Base-by-base conservation (phyloP, 139 green algal species). In the Chlamydomonas applanata region DNA sequence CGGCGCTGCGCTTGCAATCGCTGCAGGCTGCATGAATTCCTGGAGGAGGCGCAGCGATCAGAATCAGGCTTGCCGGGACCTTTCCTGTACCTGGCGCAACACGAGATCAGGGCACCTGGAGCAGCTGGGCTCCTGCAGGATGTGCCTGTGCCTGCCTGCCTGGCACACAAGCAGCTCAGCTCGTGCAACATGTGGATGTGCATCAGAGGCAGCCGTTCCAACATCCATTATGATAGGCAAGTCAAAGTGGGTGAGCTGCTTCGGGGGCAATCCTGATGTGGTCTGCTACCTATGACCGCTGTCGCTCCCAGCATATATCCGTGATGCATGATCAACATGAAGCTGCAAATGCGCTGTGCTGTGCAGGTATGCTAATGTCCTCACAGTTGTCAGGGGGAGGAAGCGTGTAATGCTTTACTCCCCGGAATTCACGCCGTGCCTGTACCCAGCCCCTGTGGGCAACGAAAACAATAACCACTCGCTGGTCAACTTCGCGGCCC, bases 311-410 rank as follows among this genome's bases (percentile, higher is more conserved):
- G n/a, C n/a, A n/a, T n/a, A n/a, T n/a, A n/a, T n/a, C n/a, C n/a
- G n/a, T n/a, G n/a, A n/a, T n/a, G n/a, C n/a, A n/a, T n/a, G n/a
- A n/a, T n/a, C n/a, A n/a, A n/a, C n/a, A n/a, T n/a, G n/a, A n/a
- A n/a, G n/a, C n/a, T n/a, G n/a, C n/a, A n/a, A n/a, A n/a, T 49
- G 40, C 40, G 40, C 40, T 49, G 40, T 49, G 40, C 40, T 49
- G 11, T 49, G 40, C 79, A 89, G 84, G 19, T 91, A 94, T 75
- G 65, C 89, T 16, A 96, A 97, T 77, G 77, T 97, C 53, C 79
- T 96, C 24, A 89, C 73, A 36, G 74, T 95, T 46, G 83, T 89
- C 1, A 30, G 46, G 0, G 93, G 89, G 59, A 22, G 20, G 71
- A 97, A 97, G 81, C 30, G 7, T 0, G 82, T 97, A 25, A 78